Evolutionary conservation across 345 rosid species (phyloP), one percentile per base, ranked within the genome.

Genomic region (Cardamine resedifolia): DNA sequence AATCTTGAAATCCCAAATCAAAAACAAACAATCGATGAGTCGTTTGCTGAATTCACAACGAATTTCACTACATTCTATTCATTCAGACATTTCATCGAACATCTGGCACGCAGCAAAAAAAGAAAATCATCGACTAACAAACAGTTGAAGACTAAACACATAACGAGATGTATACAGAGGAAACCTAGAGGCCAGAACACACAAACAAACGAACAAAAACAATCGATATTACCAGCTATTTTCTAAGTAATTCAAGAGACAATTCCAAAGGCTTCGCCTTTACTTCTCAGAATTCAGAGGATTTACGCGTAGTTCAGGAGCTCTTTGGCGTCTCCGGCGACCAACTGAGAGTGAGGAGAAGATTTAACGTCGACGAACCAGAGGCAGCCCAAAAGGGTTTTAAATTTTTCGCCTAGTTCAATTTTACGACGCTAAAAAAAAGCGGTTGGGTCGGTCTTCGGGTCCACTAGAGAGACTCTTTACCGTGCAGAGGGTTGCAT

Each of bases 41-140:
- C 7, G 19, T 31, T 28, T 28, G 43, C 44, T 14, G 60, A 10
- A 41, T 56, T 39, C 31, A 66, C 45, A 27, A 52, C 1, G 21
- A 38, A 56, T 23, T 31, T 16, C 23, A 36, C 55, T 41, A 24
- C 11, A 39, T 64, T 24, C n/a, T 19, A 58, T 38, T 44, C 73
- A 59, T 2, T 64, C 33, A 49, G 66, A 59, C 74, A 77, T 77
- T 77, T 48, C 63, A 70, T 80, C 83, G 71, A 80, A 70, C 81
- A 77, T 1, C 58, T 73, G 8, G 5, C 52, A 11, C 39, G 77
- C 79, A 73, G 6, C 21, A 6, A 0, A 6, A 68, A 15, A 57
- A 0, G 1, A 57, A 1, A 47, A 65, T 16, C 61, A 2, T 58
- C 1, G 6, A 47, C 38, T 7, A 26, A 6, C 52, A 5, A 27